phyloP scores from a whole-genome alignment of 129 eudicot genomes.

The Tanacetum coccineum region DNA sequence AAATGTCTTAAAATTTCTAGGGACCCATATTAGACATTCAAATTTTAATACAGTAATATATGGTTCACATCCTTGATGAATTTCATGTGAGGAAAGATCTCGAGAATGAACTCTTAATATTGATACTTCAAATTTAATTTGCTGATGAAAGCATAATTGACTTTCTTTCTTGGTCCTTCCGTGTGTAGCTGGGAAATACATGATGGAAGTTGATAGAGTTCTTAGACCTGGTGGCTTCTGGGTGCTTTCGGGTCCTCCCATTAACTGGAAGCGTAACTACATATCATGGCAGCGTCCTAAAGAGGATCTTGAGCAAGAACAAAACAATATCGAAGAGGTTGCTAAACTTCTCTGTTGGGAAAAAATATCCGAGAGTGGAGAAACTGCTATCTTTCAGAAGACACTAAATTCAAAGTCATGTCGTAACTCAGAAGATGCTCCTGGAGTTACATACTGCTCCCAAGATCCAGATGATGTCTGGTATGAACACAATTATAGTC shows the following conservation, averaged over 20 bases:
- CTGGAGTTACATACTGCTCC: conserved; percentile 55
- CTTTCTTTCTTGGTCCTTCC: not conserved
- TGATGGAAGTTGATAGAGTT: conserved; percentile 98
- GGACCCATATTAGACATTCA: too few species aligned
- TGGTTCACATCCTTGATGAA: not conserved
- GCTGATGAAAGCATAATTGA: not conserved
- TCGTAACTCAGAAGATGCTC: conserved; percentile 41
- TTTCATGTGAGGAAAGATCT: not conserved
- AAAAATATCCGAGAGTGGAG: conserved; percentile 74
- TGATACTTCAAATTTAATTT: too few species aligned
- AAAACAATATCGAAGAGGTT: conserved; percentile 69
- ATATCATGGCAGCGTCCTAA: conserved; percentile 82
- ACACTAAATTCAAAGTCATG: conserved; percentile 59
- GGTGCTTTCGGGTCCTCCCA: conserved; percentile 98
- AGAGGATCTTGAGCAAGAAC: conserved; percentile 87
- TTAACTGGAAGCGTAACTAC: conserved; percentile 75
- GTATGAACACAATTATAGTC: conserved; percentile 35
- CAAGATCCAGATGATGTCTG: conserved; percentile 74
- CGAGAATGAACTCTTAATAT: not conserved
- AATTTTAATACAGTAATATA: not conserved
- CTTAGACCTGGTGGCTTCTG: conserved; percentile 97
- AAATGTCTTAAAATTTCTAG: too few species aligned
- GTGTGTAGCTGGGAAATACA: conserved; percentile 70
- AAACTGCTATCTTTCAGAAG: conserved; percentile 75
- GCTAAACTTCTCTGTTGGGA: conserved; percentile 96